phyloP scores from a whole-genome alignment of 129 eudicot genomes.

The Flaveria ramosissima region DNA sequence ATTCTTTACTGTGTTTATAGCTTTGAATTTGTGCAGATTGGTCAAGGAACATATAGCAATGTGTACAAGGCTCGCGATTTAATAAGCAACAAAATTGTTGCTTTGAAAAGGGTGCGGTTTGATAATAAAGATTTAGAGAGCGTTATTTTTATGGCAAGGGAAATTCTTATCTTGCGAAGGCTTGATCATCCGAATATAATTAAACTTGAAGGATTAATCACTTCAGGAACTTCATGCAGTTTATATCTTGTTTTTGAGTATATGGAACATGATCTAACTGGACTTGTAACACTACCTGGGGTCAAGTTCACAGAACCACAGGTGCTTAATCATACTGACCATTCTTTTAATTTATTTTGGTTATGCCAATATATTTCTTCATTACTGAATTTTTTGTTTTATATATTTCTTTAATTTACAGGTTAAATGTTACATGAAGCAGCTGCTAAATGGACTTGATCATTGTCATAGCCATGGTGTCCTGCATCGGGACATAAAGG shows the following conservation, averaged over 20 bases:
- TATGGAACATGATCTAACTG: slow-evolving; percentile 95
- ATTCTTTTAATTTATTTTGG: not conserved
- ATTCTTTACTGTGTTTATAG: slow-evolving; percentile 33
- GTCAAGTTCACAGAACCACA: slow-evolving; percentile 83
- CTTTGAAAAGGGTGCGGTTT: slow-evolving; percentile 85
- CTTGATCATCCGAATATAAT: slow-evolving; percentile 89
- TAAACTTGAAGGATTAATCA: slow-evolving; percentile 76
- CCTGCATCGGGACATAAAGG: slow-evolving; percentile 89
- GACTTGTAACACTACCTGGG: slow-evolving; percentile 84
- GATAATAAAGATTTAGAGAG: slow-evolving; percentile 85
- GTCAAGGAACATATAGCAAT: slow-evolving; percentile 94
- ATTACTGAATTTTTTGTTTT: not conserved
- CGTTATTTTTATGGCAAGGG: slow-evolving; percentile 87
- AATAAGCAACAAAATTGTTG: slow-evolving; percentile 59
- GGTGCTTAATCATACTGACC: slow-evolving; percentile 36
- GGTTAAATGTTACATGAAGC: slow-evolving; percentile 87
- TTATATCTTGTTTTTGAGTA: slow-evolving; percentile 87
- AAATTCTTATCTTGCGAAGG: slow-evolving; percentile 75
- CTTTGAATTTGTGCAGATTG: slow-evolving; percentile 65
- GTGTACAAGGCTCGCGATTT: slow-evolving; percentile 91
- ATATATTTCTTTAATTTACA: slow-evolving; percentile 21
- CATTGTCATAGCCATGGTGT: slow-evolving; percentile 80
- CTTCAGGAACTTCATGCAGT: slow-evolving; percentile 65
- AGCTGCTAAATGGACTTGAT: slow-evolving; percentile 78
- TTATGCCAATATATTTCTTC: not conserved